Conservation (phyloP, 306 rosid genomes). For the Cucumis sativus region DNA sequence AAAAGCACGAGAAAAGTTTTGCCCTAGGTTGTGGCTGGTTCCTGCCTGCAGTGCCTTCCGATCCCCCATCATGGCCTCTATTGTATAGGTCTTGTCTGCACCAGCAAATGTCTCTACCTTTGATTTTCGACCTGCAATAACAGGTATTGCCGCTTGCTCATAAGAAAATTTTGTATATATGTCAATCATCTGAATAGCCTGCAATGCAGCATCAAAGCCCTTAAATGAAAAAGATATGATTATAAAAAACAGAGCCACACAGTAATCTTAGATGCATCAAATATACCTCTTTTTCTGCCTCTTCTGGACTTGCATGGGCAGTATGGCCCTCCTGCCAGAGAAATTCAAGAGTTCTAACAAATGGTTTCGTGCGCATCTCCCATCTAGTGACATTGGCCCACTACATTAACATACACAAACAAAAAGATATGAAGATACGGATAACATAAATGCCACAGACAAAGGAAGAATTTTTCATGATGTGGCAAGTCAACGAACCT, state of each 20-base stretch:
- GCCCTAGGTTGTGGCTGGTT: constrained; percentile 98
- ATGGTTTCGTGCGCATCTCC: constrained; percentile 98
- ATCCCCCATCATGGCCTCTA: constrained; percentile 99
- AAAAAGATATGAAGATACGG: not conserved
- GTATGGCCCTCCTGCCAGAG: constrained; percentile 99
- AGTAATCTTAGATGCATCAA: constrained; percentile 7
- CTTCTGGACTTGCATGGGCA: constrained; percentile 80
- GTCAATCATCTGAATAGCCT: constrained; percentile 95
- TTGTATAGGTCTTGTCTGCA: constrained; percentile 79
- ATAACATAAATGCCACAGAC: not conserved
- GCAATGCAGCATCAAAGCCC: constrained; percentile 30
- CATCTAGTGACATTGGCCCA: constrained; percentile 98
- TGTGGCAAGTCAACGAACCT: constrained; percentile 31
- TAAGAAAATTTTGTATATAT: constrained; percentile 79
- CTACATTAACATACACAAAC: constrained; percentile 29
- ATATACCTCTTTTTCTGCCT: constrained; percentile 89
- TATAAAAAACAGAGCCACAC: not conserved
- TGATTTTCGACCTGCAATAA: constrained; percentile 87
- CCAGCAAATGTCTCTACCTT: constrained; percentile 97
- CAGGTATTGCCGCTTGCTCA: constrained; percentile 94
- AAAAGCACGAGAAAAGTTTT: constrained; percentile 88
- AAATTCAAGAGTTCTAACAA: constrained; percentile 90
- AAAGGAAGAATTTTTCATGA: not conserved
- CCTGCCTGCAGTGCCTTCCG: constrained; percentile 94
- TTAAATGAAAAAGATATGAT: constrained; percentile 4